Percentiles rank a stretch among this genome's conserved stretches.
Evolutionary conservation across 306 rosid species (phyloP).

Genomic region (Cicer arietinum): DNA sequence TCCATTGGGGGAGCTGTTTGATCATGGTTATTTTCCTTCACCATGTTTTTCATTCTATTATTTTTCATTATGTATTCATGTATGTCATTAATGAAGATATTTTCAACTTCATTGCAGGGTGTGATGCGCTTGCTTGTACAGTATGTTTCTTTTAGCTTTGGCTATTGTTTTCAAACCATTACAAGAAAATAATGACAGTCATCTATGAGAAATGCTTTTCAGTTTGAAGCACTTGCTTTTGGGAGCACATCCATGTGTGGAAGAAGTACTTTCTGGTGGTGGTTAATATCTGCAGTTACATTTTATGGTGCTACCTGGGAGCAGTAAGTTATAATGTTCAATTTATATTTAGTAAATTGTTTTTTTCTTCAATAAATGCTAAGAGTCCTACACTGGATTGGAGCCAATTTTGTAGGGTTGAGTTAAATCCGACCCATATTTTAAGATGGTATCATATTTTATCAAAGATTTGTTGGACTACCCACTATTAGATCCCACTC

Average conservation of each 20-base stretch:
- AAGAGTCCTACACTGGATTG: too few relatives aligned
- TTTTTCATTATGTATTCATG: slow-evolving; percentile 1
- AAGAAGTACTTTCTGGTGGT: slow-evolving; percentile 86
- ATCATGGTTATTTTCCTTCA: slow-evolving; percentile 71
- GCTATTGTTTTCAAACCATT: slow-evolving; percentile 36
- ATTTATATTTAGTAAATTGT: slow-evolving; percentile 19
- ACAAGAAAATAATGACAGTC: slow-evolving; percentile 39
- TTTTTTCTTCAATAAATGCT: background rate
- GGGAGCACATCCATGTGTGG: slow-evolving; percentile 97
- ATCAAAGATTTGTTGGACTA: too few relatives aligned
- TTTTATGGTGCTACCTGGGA: slow-evolving; percentile 98
- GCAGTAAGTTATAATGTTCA: slow-evolving; percentile 67
- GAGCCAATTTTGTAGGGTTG: too few relatives aligned
- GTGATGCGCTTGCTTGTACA: slow-evolving; percentile 98
- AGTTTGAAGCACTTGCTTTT: slow-evolving; percentile 92
- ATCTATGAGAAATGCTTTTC: slow-evolving; percentile 42
- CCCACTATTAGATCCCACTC: too few relatives aligned
- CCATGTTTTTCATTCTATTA: slow-evolving; percentile 9
- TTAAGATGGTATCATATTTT: too few relatives aligned
- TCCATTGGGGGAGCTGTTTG: slow-evolving; percentile 96
- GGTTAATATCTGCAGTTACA: slow-evolving; percentile 94
- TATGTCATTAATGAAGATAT: slow-evolving; percentile 44
- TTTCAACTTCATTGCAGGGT: slow-evolving; percentile 72
- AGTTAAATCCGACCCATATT: too few relatives aligned
- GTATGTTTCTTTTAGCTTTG: slow-evolving; percentile 56